Evolutionary conservation across 768 basidiomycete species (phyloP).

Genomic region (Paxillus involutus): DNA sequence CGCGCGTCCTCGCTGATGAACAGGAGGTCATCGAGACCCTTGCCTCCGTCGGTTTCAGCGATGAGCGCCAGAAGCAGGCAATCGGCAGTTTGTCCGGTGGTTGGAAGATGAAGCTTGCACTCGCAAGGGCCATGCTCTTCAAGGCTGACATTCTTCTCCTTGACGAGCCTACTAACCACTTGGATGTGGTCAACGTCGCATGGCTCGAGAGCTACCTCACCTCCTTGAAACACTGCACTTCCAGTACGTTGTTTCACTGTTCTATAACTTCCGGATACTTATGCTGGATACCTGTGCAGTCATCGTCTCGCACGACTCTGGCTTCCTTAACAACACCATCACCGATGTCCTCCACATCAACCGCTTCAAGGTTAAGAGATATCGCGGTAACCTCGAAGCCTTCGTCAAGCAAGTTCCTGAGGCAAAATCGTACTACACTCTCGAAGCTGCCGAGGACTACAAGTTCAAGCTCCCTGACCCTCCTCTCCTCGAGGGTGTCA

Average conservation of each 20-base stretch:
- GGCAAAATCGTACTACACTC: constrained; percentile 97
- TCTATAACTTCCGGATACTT: not conserved
- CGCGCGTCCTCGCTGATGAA: constrained; percentile 70
- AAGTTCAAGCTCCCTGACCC: constrained; percentile 98
- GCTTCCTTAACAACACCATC: constrained; percentile 98
- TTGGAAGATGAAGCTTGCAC: constrained; percentile 99
- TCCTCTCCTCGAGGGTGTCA: constrained; percentile 97
- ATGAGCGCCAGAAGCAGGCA: constrained; percentile 78
- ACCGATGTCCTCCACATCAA: constrained; percentile 97
- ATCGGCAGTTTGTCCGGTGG: constrained; percentile 95
- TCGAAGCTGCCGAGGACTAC: constrained; percentile 95
- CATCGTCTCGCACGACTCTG: constrained; percentile 97
- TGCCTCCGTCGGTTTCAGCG: constrained; percentile 88
- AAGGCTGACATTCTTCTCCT: constrained; percentile 95
- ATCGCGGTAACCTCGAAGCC: constrained; percentile 92
- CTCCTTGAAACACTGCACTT: constrained; percentile 86
- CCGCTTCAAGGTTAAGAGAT: constrained; percentile 96
- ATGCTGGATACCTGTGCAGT: constrained; percentile 41
- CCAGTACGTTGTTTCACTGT: constrained; percentile 52
- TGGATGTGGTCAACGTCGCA: constrained; percentile 96
- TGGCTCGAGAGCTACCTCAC: constrained; percentile 97
- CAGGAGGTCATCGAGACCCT: constrained; percentile 80
- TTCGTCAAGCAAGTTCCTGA: constrained; percentile 95
- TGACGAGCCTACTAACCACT: constrained; percentile 95
- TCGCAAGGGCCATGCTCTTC: constrained; percentile 97